A percentile compares a stretch with the other conserved stretches of the same genome.
Conservation (phyloP, 139 green algal species). For the Micractinium conductrix region DNA sequence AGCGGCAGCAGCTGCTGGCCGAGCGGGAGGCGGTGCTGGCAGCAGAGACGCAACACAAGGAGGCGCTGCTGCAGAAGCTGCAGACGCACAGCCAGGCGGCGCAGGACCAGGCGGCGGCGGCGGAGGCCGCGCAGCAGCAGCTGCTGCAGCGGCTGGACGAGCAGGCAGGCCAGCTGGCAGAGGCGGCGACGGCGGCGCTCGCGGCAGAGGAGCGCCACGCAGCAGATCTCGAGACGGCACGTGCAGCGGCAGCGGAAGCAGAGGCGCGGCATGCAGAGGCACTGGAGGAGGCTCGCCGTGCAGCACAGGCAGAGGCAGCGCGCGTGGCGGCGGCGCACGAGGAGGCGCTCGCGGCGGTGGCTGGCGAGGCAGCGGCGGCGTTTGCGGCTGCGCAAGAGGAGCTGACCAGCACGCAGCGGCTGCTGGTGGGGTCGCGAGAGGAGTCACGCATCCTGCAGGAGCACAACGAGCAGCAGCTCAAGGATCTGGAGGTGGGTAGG, state of each 20-base stretch:
- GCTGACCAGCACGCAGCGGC: slow-evolving; percentile 31
- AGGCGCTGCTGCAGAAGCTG: slow-evolving; percentile 24
- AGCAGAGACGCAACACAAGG: slow-evolving; percentile 22
- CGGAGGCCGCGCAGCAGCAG: slow-evolving; percentile 20
- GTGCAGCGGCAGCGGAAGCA: neutral
- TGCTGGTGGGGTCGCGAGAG: slow-evolving; percentile 18
- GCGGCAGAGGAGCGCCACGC: neutral
- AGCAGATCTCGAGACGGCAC: neutral
- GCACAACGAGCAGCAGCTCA: slow-evolving; percentile 37
- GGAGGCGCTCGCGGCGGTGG: neutral
- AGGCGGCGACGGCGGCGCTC: neutral
- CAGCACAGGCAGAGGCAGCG: slow-evolving; percentile 13
- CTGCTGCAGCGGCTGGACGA: neutral
- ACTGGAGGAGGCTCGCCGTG: neutral
- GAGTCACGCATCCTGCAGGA: slow-evolving; percentile 28
- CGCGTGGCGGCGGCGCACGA: neutral
- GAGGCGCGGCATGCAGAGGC: neutral
- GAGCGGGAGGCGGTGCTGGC: slow-evolving; percentile 23
- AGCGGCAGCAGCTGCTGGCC: slow-evolving; percentile 7
- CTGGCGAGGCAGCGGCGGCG: neutral
- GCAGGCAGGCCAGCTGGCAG: slow-evolving; percentile 19
- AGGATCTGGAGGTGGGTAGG: slow-evolving; percentile 20
- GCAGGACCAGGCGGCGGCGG: neutral
- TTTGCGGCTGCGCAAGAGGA: slow-evolving; percentile 5
- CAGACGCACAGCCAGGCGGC: neutral